Evolutionary conservation across 768 basidiomycete genomes (phyloP), one percentile per base, ranked within the genome.

Genomic region (Russula abietina): DNA sequence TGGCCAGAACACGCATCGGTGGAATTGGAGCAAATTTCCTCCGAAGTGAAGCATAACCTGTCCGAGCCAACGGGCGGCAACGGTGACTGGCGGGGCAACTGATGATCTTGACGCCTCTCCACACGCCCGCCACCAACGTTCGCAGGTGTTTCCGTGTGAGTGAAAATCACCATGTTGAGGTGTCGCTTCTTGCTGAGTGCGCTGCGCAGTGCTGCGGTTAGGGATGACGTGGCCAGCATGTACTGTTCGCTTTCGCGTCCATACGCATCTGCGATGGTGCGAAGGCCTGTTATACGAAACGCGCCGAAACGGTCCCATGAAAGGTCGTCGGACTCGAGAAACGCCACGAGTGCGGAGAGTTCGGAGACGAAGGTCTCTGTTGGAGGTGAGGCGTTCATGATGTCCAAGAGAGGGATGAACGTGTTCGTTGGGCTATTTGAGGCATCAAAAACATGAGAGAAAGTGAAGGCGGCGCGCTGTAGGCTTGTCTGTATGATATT

Each of bases 1-100:
- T 83, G 79, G 10, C 87, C 86, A 9, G 86, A 88, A 71, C 91
- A 93, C 26, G 76, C 69, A 53, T 76, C 77, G 8, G 91, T 93
- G 54, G 77, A 76, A 66, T 86, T 83, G 30, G 70, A 74, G 72
- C 91, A 93, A 1, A 76, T 72, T 26, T 82, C 78, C 22, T 73
- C 72, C 26, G 81, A 79, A 2, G 75, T 68, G 70, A 83, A 86
- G 75, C 91, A 93, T 7, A 83, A 81, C 16, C 85, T 82, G 33
- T 84, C 71, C 41, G 80, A 79, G 57, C 80, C 80, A 57, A 86
- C 81, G 2, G 86, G 86, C 63, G 81, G 73, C 59, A 73, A 68
- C 19, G 76, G 67, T 6, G 82, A 80, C 30, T 81, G 70, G 1
- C 7, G 77, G 76, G 77, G 74, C 14, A 78, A 73, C 36, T 69